Percentiles rank a stretch among this genome's conserved stretches.
Evolutionary conservation across 441 rosid genomes (phyloP).

Genomic region (Populus hybrid): DNA sequence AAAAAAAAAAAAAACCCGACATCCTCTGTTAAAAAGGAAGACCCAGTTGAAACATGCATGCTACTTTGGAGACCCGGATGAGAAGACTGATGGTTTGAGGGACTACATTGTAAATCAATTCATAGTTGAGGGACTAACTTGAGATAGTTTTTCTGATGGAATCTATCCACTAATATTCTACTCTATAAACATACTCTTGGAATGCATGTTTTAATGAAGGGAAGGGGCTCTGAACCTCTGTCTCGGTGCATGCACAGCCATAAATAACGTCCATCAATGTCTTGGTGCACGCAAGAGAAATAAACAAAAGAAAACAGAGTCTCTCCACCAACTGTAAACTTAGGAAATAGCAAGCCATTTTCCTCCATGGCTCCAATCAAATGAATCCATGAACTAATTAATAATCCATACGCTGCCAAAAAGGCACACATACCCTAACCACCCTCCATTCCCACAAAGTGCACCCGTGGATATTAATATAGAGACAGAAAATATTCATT

Average conservation of each 20-base stretch:
- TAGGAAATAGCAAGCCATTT: not conserved
- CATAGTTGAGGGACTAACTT: not conserved
- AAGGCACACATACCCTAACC: not conserved
- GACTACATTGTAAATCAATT: not conserved
- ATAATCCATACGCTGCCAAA: not conserved
- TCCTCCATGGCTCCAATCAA: not conserved
- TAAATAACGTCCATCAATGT: not conserved
- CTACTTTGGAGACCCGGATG: not conserved
- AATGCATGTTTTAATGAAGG: no score
- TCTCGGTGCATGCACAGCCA: not conserved
- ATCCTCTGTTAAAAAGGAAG: no score
- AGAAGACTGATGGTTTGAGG: not conserved
- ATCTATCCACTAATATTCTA: not conserved
- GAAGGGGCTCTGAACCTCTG: not conserved
- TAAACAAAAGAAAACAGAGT: not conserved
- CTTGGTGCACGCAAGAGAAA: not conserved
- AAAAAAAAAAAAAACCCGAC: not conserved
- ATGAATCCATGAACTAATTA: not conserved
- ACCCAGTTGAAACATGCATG: not conserved
- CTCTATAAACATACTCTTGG: not conserved
- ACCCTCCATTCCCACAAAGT: not conserved
- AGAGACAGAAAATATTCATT: not conserved
- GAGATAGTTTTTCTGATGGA: not conserved
- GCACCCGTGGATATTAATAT: not conserved
- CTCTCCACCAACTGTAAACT: not conserved